Base-by-base conservation (phyloP, 2,329 filamentous ascomycete genomes). In the Zopfia rhizophila region DNA sequence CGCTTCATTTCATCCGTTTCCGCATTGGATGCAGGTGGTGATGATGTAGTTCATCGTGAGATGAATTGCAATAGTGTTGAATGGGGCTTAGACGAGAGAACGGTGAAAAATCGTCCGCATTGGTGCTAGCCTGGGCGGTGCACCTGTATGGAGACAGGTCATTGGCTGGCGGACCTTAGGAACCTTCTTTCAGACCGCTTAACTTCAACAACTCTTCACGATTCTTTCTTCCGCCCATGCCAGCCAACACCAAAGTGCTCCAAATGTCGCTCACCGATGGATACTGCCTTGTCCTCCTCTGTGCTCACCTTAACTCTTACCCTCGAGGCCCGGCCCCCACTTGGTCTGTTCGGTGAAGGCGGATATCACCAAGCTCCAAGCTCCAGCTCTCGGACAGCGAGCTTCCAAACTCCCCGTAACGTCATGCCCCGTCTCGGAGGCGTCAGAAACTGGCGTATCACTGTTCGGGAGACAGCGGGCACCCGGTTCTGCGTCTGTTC, bases 241-340 rank as follows among this genome's bases (percentile, higher is more conserved):
- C 41, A 36, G 18, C 40, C 25, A 40, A 43, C 36, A 11, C 25
- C 41, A 49, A 35, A 24, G 3, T 27, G n/a, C 7, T 13, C 32
- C 24, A 33, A 33, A 13, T 12, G 11, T 38, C 35, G 40, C 51
- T 51, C 55, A 58, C 53, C 53, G 57, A 55, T 37, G 4, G 17
- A 45, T 22, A 13, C 35, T 45, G 51, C 39, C 46, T 51, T 41
- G 22, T 23, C 21, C 24, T 18, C 24, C 39, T 33, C 24, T 37
- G 18, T 38, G 19, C 31, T 27, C 22, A 38, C 33, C 8, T 22
- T 42, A n/a, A 13, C 24, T 32, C 38, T 14, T 25, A 13, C 32
- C 33, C 30, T 37, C 19, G n/a, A 10, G 28, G 21, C 23, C 31
- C 22, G 16, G 22, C 19, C 45, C 32, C 16, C 38, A 7, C 24